phyloP scores from a whole-genome alignment of 2,329 filamentous ascomycete species.

The Beauveria asiatica region DNA sequence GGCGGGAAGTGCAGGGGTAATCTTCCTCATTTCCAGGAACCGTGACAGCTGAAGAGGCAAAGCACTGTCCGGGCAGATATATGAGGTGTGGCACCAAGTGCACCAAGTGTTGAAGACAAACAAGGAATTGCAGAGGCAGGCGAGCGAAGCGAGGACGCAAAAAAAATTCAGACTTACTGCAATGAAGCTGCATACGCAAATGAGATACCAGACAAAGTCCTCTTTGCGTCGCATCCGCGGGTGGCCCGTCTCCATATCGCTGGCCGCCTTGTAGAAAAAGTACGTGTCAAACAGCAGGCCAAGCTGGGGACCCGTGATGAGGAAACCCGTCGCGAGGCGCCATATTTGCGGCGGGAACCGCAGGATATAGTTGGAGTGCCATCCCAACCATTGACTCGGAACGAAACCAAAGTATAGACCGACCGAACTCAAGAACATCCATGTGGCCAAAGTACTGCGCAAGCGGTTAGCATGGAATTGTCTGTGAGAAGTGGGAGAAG shows the following conservation, averaged over 20 bases:
- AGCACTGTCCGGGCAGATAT: conserved; percentile 74
- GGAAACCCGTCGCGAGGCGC: conserved; percentile 33
- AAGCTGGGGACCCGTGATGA: conserved; percentile 30
- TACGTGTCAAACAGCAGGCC: conserved; percentile 65
- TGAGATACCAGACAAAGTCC: conserved; percentile 71
- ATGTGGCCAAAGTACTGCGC: conserved; percentile 10
- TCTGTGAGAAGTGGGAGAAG: not conserved
- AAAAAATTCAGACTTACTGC: conserved; percentile 55
- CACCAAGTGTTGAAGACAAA: conserved; percentile 9
- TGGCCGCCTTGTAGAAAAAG: conserved; percentile 67
- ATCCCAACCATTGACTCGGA: conserved; percentile 41
- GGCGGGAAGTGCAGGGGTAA: conserved; percentile 55
- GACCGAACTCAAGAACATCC: conserved; percentile 41
- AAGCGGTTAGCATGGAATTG: conserved; percentile 9
- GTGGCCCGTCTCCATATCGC: conserved; percentile 62
- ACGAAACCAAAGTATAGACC: conserved; percentile 49
- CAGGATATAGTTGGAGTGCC: conserved; percentile 43
- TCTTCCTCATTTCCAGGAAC: conserved; percentile 82
- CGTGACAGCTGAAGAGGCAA: conserved; percentile 61
- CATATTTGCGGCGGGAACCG: conserved; percentile 38
- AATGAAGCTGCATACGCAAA: conserved; percentile 63
- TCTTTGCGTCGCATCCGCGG: conserved; percentile 66
- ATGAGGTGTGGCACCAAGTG: conserved; percentile 34
- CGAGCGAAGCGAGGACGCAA: conserved; percentile 15
- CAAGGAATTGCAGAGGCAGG: not conserved